Evolutionary conservation across 1,284 basidiomycete genomes (phyloP).

Genomic region (Cryptococcus sp.): DNA sequence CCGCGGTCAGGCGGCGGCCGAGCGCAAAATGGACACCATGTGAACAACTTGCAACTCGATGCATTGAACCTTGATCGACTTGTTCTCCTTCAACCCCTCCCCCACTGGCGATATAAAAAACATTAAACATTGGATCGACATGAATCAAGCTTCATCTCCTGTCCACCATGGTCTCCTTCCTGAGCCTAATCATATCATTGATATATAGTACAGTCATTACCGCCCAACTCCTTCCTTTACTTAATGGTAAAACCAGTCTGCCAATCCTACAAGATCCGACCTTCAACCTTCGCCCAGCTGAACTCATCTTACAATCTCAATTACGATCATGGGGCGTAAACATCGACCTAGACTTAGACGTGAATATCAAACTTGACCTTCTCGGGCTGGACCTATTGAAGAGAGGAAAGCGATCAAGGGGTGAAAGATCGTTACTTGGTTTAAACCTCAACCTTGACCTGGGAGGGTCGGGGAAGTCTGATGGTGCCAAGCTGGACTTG

Average conservation of each 20-base stretch:
- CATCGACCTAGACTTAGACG: conserved; percentile 8
- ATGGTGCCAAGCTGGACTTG: too few relatives aligned
- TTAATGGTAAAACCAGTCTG: background rate
- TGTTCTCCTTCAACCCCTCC: too few relatives aligned
- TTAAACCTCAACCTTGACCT: conserved; percentile 5
- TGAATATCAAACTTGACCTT: conserved; percentile 3
- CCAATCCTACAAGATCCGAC: conserved; percentile 13
- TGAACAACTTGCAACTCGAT: too few relatives aligned
- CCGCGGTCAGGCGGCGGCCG: too few relatives aligned
- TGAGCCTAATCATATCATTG: too few relatives aligned
- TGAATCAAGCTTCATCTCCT: too few relatives aligned
- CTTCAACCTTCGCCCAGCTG: conserved; percentile 10
- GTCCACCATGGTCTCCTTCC: too few relatives aligned
- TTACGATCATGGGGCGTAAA: conserved; percentile 15
- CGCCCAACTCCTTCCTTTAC: background rate
- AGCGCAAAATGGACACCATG: too few relatives aligned
- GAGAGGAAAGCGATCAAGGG: background rate
- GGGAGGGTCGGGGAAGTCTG: background rate
- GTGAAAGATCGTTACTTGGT: conserved; percentile 6
- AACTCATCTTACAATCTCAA: conserved; percentile 11
- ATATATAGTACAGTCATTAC: background rate
- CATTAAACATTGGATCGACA: too few relatives aligned
- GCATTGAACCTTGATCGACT: background rate
- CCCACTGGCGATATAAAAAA: too few relatives aligned
- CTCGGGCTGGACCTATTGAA: background rate